phyloP scores from a whole-genome alignment of 2,329 filamentous ascomycete genomes.

The Annulohypoxylon truncatum region DNA sequence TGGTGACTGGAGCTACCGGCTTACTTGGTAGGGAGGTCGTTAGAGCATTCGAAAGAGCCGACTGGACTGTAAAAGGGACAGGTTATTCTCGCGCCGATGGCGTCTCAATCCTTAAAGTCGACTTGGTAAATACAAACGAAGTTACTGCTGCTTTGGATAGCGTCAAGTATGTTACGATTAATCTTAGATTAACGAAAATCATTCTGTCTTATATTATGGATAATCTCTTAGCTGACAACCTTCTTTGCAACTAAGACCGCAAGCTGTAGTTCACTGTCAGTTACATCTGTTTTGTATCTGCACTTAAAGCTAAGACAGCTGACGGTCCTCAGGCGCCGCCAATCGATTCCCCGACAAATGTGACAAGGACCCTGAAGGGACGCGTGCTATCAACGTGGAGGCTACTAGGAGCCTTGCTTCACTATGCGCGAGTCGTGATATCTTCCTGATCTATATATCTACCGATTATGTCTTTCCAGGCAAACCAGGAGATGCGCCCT shows the following conservation, averaged over 20 bases:
- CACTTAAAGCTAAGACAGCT: slow-evolving; percentile 2
- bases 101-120: slow-evolving; percentile 71
- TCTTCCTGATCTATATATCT: slow-evolving; percentile 80
- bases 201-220: too few species aligned
- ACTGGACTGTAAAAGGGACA: slow-evolving; percentile 78
- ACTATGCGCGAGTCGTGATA: slow-evolving; percentile 70
- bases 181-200: background rate
- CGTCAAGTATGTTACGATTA: slow-evolving; percentile 60
- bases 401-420: slow-evolving; percentile 75
- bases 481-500: slow-evolving; percentile 82
- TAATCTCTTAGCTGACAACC: slow-evolving; percentile 30
- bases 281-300: slow-evolving; percentile 7
- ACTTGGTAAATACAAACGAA: slow-evolving; percentile 60
- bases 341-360: slow-evolving; percentile 91
- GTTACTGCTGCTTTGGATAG: slow-evolving; percentile 64
- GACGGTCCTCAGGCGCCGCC: slow-evolving; percentile 73
- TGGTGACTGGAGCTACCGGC: slow-evolving; percentile 87
- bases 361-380: slow-evolving; percentile 80
- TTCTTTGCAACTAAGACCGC: slow-evolving; percentile 63
- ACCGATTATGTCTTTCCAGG: slow-evolving; percentile 86
- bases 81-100: slow-evolving; percentile 80
- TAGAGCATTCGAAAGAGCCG: slow-evolving; percentile 72
- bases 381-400: slow-evolving; percentile 78
- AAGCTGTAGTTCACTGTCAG: slow-evolving; percentile 85
- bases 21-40: slow-evolving; percentile 84